Conservation (phyloP, 169 alveolate genomes). For the Eimeria necatrix region DNA sequence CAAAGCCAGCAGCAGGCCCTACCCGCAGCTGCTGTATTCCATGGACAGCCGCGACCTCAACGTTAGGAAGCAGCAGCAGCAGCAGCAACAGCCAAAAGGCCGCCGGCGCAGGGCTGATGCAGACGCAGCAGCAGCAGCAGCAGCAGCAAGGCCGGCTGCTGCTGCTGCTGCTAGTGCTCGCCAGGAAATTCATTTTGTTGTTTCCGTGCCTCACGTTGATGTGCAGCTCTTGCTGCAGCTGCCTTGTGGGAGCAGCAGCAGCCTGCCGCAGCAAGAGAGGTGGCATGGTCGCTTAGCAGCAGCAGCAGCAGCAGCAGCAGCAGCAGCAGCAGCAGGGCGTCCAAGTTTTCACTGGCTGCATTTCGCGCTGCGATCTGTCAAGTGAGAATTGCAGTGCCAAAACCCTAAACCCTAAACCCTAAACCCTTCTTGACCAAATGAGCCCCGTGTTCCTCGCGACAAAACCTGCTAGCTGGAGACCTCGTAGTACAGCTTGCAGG, state of each 20-base stretch:
- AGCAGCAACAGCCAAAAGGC: neutral
- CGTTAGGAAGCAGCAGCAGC: slow-evolving; percentile 37
- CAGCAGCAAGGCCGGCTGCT: slow-evolving; percentile 40
- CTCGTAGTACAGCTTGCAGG: neutral
- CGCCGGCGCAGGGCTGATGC: neutral
- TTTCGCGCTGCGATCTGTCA: slow-evolving; percentile 57
- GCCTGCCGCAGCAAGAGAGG: too few relatives aligned
- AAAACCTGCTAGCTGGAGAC: too few relatives aligned
- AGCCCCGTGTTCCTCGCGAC: too few relatives aligned
- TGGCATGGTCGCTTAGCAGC: too few relatives aligned
- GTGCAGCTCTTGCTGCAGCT: slow-evolving; percentile 56
- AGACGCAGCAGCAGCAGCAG: neutral
- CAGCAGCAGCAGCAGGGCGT: slow-evolving; percentile 51
- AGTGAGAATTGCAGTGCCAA: slow-evolving; percentile 12
- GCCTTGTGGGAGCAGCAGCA: slow-evolving; percentile 34
- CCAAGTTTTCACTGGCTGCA: slow-evolving; percentile 52
- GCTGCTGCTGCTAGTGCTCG: slow-evolving; percentile 58
- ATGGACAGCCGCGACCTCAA: slow-evolving; percentile 5
- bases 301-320: slow-evolving; percentile 53
- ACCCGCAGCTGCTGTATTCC: neutral
- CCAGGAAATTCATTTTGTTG: slow-evolving; percentile 22
- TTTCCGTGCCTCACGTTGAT: slow-evolving; percentile 32
- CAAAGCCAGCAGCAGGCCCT: slow-evolving; percentile 36
- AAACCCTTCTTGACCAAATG: too few relatives aligned
- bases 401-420: slow-evolving; percentile 17